These are phyloP conservation scores for Aspergillus costaricaensis DNA, from an alignment of 2,329 filamentous ascomycete genomes.

Conservation along the genomic window DNA sequence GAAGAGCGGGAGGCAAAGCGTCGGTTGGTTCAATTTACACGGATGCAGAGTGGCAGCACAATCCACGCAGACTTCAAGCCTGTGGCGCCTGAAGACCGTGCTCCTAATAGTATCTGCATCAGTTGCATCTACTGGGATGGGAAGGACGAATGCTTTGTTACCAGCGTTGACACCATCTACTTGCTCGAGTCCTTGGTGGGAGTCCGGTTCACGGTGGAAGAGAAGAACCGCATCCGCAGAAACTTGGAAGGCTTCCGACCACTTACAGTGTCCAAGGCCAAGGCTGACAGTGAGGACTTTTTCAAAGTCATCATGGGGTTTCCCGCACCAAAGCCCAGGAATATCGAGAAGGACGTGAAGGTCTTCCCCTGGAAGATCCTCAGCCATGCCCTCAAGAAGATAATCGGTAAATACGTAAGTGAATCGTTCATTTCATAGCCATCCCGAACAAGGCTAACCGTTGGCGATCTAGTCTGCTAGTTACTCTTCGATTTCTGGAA, in stretches of 20 bases:
- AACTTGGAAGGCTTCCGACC: constrained; percentile 95
- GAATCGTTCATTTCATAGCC: background rate
- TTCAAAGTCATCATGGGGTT: constrained; percentile 99
- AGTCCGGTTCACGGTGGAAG: constrained; percentile 87
- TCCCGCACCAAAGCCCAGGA: constrained; percentile 88
- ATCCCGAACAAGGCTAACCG: constrained; percentile 20
- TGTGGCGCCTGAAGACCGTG: constrained; percentile 75
- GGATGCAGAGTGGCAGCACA: constrained; percentile 77
- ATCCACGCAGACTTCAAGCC: constrained; percentile 79
- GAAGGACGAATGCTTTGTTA: constrained; percentile 87
- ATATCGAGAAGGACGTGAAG: constrained; percentile 99
- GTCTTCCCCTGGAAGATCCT: constrained; percentile 97
- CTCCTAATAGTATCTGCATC: constrained; percentile 84
- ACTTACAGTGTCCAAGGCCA: constrained; percentile 88
- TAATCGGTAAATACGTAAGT: constrained; percentile 92
- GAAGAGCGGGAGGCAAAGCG: constrained; percentile 80
- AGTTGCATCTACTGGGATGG: constrained; percentile 98
- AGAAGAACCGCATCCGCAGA: constrained; percentile 95
- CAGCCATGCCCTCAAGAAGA: constrained; percentile 86
- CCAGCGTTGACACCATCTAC: constrained; percentile 94
- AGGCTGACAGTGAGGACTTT: constrained; percentile 90
- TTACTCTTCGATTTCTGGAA: constrained; percentile 65
- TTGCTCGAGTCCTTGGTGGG: constrained; percentile 90
- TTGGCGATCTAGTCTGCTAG: constrained; percentile 58
- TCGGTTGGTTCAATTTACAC: constrained; percentile 84